Percentiles rank a stretch among this genome's conserved stretches.
Conservation (phyloP, 148 eudicot genomes). For the Amaranthus hypochondriacus region DNA sequence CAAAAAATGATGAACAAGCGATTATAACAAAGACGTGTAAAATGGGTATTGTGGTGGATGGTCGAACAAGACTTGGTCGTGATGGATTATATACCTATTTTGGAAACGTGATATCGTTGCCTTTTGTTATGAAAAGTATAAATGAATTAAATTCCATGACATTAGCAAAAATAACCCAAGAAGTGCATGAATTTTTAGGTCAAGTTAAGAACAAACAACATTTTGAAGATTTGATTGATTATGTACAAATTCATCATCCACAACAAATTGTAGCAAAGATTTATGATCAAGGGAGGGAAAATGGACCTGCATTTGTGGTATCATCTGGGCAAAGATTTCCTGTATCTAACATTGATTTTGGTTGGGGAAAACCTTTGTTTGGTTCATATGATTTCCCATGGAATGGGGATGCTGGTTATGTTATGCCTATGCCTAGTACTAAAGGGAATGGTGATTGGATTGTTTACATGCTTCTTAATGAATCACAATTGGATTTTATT, state of each 20-base stretch:
- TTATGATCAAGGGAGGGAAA: conserved; percentile 28
- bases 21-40: conserved; percentile 18
- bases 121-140: conserved; percentile 35
- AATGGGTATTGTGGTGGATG: conserved; percentile 73
- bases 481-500: conserved; percentile 45
- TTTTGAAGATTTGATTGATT: conserved; percentile 58
- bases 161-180: conserved; percentile 31
- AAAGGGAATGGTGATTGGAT: conserved; percentile 62
- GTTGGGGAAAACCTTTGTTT: conserved; percentile 66
- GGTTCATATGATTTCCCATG: conserved; percentile 74
- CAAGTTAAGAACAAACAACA: conserved; percentile 42
- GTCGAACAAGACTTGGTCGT: conserved; percentile 38
- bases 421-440: conserved; percentile 72
- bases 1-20: not conserved
- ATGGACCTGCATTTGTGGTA: conserved; percentile 55
- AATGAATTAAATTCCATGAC: conserved; percentile 34
- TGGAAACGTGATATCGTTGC: conserved; percentile 68
- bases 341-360: conserved; percentile 50
- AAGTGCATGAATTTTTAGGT: conserved; percentile 45
- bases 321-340: conserved; percentile 64
- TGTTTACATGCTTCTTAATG: conserved; percentile 61
- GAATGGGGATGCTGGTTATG: conserved; percentile 61
- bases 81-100: conserved; percentile 33
- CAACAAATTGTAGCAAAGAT: conserved; percentile 39
- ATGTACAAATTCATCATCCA: conserved; percentile 70